Evolutionary conservation across 352 stramenopile genomes (phyloP).

Genomic region (Phytophthora hibernalis): DNA sequence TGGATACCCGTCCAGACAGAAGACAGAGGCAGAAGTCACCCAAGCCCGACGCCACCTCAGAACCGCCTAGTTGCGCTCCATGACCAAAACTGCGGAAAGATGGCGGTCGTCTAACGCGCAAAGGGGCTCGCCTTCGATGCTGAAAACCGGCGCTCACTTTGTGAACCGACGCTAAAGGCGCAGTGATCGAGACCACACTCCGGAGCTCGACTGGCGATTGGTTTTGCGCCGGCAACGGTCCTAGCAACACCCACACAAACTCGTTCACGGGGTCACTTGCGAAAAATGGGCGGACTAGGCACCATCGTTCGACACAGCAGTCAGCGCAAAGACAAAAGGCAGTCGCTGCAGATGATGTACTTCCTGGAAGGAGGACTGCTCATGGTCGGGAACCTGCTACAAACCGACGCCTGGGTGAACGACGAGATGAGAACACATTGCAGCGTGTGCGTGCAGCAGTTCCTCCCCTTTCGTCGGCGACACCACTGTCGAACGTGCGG

Average conservation of each 20-base stretch:
- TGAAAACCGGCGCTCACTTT: slow-evolving; percentile 34
- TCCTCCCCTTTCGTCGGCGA: slow-evolving; percentile 76
- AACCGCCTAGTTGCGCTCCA: slow-evolving; percentile 29
- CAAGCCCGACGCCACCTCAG: not conserved
- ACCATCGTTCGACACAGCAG: slow-evolving; percentile 18
- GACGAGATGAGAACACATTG: slow-evolving; percentile 78
- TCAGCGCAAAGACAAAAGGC: slow-evolving; percentile 27
- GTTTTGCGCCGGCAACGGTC: slow-evolving; percentile 22
- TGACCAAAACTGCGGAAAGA: slow-evolving; percentile 2
- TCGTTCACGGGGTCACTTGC: slow-evolving; percentile 3
- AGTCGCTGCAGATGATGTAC: slow-evolving; percentile 70
- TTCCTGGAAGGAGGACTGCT: slow-evolving; percentile 78
- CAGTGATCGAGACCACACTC: slow-evolving; percentile 25
- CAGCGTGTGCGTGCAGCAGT: slow-evolving; percentile 85
- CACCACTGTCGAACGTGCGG: slow-evolving; percentile 86
- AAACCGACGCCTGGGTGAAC: slow-evolving; percentile 72
- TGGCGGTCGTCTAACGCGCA: slow-evolving; percentile 10
- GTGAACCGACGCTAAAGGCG: slow-evolving; percentile 28
- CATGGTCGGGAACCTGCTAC: slow-evolving; percentile 73
- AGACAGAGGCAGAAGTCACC: not conserved
- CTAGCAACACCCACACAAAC: slow-evolving; percentile 6
- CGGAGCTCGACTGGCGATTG: slow-evolving; percentile 23
- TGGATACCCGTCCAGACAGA: not conserved
- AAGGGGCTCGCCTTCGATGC: not conserved
- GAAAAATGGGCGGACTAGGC: slow-evolving; percentile 28